Percentiles rank a stretch among this genome's conserved stretches.
Evolutionary conservation across 2,329 filamentous ascomycete species (phyloP).

Genomic region (Fusarium fujikuroi): DNA sequence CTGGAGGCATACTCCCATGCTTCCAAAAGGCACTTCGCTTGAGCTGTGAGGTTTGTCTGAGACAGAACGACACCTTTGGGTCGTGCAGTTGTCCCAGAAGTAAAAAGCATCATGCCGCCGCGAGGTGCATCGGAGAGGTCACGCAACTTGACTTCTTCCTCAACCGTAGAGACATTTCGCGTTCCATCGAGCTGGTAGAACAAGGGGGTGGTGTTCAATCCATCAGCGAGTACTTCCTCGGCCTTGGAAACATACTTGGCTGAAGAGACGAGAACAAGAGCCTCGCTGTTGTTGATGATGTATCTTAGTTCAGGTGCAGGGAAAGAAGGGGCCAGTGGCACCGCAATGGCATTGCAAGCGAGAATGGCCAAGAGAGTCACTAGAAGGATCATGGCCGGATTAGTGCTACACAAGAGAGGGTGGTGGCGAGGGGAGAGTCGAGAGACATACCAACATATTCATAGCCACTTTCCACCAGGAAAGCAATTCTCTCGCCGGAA

Average conservation of each 20-base stretch:
- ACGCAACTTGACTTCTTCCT: conserved; percentile 64
- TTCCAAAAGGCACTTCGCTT: conserved; percentile 79
- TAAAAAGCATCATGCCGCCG: conserved; percentile 97
- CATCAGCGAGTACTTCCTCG: conserved; percentile 74
- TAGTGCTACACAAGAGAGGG: not conserved
- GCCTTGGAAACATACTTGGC: conserved; percentile 80
- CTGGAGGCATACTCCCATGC: conserved; percentile 86
- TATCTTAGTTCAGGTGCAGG: conserved; percentile 88
- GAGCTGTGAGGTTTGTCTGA: conserved; percentile 81
- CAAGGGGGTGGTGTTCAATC: conserved; percentile 68
- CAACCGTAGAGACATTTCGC: conserved; percentile 58
- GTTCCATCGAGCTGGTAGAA: conserved; percentile 77
- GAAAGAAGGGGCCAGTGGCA: conserved; percentile 89
- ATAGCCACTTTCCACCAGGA: conserved; percentile 95
- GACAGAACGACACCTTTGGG: conserved; percentile 96
- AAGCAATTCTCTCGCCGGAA: conserved; percentile 82
- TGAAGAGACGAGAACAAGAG: conserved; percentile 81
- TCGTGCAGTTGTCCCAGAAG: conserved; percentile 91
- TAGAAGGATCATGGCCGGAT: conserved; percentile 49
- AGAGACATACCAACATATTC: conserved; percentile 91
- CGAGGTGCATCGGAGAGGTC: conserved; percentile 59
- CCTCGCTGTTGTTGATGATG: conserved; percentile 87
- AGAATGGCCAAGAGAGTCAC: conserved; percentile 90
- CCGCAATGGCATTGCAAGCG: conserved; percentile 85
- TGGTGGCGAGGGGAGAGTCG: rapidly evolving